Conservation (phyloP, 257 asterid genomes). For the Petunia secreta region DNA sequence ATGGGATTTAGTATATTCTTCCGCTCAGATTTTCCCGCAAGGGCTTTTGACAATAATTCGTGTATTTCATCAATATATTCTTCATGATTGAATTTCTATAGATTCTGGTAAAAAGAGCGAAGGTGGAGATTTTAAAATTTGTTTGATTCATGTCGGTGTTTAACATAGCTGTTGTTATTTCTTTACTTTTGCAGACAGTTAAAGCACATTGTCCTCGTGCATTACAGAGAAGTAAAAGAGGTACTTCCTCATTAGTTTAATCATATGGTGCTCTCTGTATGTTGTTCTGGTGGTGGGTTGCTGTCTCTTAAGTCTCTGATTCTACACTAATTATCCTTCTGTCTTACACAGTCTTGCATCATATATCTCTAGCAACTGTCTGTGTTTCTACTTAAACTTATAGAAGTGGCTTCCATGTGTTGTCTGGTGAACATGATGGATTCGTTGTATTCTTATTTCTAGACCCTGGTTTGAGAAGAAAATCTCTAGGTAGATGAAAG, state of each 20-base stretch:
- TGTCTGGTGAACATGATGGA: neutral
- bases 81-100: neutral
- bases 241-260: conserved; percentile 16
- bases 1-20: neutral
- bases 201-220: conserved; percentile 33
- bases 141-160: neutral
- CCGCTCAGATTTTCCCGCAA: neutral
- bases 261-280: neutral
- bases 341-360: neutral
- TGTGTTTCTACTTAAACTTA: conserved; percentile 10
- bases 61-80: conserved; percentile 8
- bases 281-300: neutral
- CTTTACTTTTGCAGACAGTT: conserved; percentile 27
- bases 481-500: neutral
- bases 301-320: conserved; percentile 1
- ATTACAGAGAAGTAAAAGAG: conserved; percentile 35
- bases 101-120: neutral
- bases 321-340: neutral
- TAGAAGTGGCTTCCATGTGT: neutral
- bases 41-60: neutral
- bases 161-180: neutral
- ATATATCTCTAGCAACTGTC: conserved; percentile 6
- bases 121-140: neutral
- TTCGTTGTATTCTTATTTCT: neutral
- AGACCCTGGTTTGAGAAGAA: neutral